phyloP scores from a whole-genome alignment of 164 flowering plant genomes.

The Echeveria elegans region DNA sequence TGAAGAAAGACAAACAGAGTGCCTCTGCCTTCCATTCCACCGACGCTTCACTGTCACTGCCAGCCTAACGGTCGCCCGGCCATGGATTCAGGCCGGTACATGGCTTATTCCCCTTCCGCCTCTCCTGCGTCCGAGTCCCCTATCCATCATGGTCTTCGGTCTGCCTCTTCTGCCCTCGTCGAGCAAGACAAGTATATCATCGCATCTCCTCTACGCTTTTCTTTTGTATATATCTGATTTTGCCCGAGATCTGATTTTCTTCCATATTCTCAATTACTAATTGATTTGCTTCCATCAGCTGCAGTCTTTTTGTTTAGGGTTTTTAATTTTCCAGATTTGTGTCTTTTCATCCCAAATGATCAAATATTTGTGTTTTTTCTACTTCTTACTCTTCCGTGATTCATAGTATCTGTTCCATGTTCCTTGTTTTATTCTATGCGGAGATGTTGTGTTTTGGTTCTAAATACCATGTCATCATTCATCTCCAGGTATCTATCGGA shows the following conservation, averaged over 20 bases:
- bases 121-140: neutral
- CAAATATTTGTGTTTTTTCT: too few species aligned
- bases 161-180: neutral
- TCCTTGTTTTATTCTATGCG: too few species aligned
- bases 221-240: neutral
- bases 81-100: neutral
- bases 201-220: too few species aligned
- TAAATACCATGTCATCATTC: neutral
- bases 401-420: too few species aligned
- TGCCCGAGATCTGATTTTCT: neutral
- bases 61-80: neutral
- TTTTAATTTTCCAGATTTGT: neutral
- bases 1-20: neutral
- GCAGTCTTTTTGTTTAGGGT: neutral
- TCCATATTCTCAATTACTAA: neutral
- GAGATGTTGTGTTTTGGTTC: neutral
- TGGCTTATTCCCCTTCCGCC: neutral
- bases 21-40: neutral
- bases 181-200: neutral
- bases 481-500: neutral
- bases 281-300: neutral
- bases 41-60: neutral
- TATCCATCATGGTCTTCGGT: neutral
- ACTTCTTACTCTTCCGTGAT: too few species aligned
- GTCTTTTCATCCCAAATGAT: too few species aligned